A percentile compares a stretch with the other conserved stretches of the same genome.
phyloP scores from a whole-genome alignment of 306 rosid genomes.

The Citrullus colocynthis region DNA sequence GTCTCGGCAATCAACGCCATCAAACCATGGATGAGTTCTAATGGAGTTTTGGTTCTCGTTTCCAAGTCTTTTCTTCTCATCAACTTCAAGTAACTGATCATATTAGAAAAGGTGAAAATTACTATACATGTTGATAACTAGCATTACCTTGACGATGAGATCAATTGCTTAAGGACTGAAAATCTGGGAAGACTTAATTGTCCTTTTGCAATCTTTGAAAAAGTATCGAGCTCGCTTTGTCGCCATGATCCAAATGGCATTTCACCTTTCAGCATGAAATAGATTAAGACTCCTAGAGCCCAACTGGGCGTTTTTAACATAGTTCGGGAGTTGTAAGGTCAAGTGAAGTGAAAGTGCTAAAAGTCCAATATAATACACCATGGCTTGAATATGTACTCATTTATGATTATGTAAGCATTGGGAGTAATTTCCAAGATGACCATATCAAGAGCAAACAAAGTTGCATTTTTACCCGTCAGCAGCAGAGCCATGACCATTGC shows the following conservation, averaged over 20 bases:
- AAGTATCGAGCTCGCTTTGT: constrained; percentile 77
- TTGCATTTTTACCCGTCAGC: constrained; percentile 72
- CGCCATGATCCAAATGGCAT: constrained; percentile 98
- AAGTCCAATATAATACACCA: background rate
- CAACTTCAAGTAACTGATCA: constrained; percentile 73
- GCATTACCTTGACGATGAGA: constrained; percentile 74
- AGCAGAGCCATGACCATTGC: constrained; percentile 86
- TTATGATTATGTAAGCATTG: background rate
- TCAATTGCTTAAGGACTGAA: constrained; percentile 74
- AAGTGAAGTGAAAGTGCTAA: background rate
- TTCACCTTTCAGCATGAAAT: constrained; percentile 74
- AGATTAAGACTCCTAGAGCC: constrained; percentile 83
- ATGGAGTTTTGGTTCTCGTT: constrained; percentile 53
- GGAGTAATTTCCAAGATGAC: constrained; percentile 6
- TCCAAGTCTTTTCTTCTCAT: constrained; percentile 77
- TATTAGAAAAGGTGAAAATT: background rate
- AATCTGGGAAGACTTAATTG: constrained; percentile 51
- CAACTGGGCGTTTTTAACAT: constrained; percentile 44
- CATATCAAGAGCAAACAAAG: constrained; percentile 9
- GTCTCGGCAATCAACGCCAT: constrained; percentile 66
- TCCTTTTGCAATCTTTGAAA: constrained; percentile 79
- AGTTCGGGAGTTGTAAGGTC: background rate
- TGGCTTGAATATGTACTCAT: background rate
- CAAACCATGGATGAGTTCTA: constrained; percentile 79
- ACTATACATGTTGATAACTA: background rate